These are phyloP conservation scores for Linanthus parryae DNA, from an alignment of 148 eudicot species.

Conservation along the genomic window DNA sequence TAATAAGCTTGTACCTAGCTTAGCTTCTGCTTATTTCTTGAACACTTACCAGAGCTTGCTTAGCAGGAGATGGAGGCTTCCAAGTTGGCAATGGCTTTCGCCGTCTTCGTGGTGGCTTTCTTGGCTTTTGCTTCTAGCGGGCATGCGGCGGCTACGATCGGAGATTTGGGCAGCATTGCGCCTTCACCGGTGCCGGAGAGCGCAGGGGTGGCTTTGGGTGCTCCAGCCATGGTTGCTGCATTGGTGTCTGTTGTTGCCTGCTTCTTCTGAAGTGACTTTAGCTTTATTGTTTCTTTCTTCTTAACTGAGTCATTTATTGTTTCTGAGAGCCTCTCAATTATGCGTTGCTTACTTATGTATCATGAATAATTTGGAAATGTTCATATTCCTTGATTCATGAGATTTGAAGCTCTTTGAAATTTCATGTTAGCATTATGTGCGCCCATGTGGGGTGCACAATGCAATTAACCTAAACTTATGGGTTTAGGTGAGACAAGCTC, in stretches of 20 bases:
- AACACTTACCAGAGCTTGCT: too few species aligned
- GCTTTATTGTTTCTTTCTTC: neutral
- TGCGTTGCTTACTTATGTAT: neutral
- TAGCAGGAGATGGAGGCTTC: slow-evolving; percentile 24
- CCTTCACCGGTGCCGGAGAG: slow-evolving; percentile 47
- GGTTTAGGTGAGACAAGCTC: too few species aligned
- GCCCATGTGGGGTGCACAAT: too few species aligned
- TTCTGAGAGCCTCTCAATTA: neutral
- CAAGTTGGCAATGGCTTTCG: slow-evolving; percentile 20
- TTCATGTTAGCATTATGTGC: neutral
- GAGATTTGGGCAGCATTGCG: slow-evolving; percentile 21
- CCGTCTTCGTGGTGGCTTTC: slow-evolving; percentile 13
- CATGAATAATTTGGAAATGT: neutral
- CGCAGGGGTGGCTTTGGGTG: slow-evolving; percentile 27
- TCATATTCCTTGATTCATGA: neutral
- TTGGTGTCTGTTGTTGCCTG: slow-evolving; percentile 32
- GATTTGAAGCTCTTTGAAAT: neutral
- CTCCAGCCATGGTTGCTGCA: slow-evolving; percentile 32
- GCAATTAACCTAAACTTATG: too few species aligned
- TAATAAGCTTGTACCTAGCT: neutral
- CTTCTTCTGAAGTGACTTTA: slow-evolving; percentile 14
- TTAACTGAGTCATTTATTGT: neutral
- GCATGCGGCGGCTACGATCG: slow-evolving; percentile 8
- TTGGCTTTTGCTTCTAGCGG: slow-evolving; percentile 16
- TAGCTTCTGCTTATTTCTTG: neutral